These are phyloP conservation scores for Diaporthe sp. DNA, from an alignment of 2,329 filamentous ascomycete genomes.

Conservation along the genomic window DNA sequence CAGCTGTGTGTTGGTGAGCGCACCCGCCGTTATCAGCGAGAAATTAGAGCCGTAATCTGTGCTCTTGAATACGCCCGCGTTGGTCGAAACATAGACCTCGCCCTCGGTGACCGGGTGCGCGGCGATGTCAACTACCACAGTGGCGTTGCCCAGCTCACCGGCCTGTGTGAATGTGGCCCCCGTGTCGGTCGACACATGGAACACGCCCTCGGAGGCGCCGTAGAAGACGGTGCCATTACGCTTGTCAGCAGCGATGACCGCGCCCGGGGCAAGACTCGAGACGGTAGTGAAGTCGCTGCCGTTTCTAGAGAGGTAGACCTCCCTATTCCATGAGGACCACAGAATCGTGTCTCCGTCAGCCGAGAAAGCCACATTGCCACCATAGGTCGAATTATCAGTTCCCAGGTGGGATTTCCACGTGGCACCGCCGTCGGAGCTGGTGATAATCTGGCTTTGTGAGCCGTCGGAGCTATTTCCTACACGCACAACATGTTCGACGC, in stretches of 20 bases:
- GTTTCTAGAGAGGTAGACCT: constrained; percentile 57
- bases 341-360: constrained; percentile 63
- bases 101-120: constrained; percentile 69
- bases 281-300: constrained; percentile 59
- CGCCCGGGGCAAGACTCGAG: constrained; percentile 57
- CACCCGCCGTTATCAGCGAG: constrained; percentile 49
- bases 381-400: constrained; percentile 53
- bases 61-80: constrained; percentile 66
- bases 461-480: constrained; percentile 59
- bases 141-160: constrained; percentile 54
- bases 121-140: constrained; percentile 68
- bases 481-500: constrained; percentile 61
- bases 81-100: constrained; percentile 70
- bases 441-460: constrained; percentile 57
- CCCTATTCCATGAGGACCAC: constrained; percentile 58
- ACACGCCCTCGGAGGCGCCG: constrained; percentile 54
- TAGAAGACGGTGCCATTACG: constrained; percentile 66
- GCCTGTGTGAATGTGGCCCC: constrained; percentile 59
- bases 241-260: constrained; percentile 67
- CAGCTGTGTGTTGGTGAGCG: constrained; percentile 55
- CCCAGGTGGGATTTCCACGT: constrained; percentile 62
- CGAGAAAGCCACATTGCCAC: constrained; percentile 63
- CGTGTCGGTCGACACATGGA: constrained; percentile 65
- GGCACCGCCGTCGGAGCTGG: constrained; percentile 63
- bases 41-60: constrained; percentile 65